A percentile compares a stretch with the other conserved stretches of the same genome.
phyloP scores from a whole-genome alignment of 2,329 filamentous ascomycete species.

The Akanthomyces uredinophilus region DNA sequence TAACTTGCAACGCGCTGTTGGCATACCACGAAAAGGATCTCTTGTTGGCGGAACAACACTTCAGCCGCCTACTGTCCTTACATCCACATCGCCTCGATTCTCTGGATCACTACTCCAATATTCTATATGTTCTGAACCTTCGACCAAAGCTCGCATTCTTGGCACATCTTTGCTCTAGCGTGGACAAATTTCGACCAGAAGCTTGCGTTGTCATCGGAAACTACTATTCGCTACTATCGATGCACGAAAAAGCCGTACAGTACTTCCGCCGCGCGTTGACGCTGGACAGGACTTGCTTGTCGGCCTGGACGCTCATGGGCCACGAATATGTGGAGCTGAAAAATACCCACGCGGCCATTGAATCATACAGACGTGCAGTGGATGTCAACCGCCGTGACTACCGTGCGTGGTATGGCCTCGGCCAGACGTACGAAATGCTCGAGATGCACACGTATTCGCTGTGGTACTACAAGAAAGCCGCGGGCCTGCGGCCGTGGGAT shows the following conservation, averaged over 20 bases:
- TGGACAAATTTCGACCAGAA: conserved; percentile 94
- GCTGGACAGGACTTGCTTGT: conserved; percentile 83
- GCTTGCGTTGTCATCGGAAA: conserved; percentile 97
- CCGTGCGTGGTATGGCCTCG: conserved; percentile 94
- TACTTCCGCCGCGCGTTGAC: conserved; percentile 93
- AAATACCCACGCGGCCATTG: conserved; percentile 95
- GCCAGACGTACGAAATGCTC: conserved; percentile 94
- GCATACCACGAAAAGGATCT: conserved; percentile 88
- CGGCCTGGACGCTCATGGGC: conserved; percentile 97
- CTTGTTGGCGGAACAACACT: conserved; percentile 58
- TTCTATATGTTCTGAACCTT: conserved; percentile 86
- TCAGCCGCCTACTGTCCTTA: conserved; percentile 75
- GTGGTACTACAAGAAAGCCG: conserved; percentile 96
- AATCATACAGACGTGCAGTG: conserved; percentile 90
- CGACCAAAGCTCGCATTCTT: conserved; percentile 88
- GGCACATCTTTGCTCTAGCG: conserved; percentile 81
- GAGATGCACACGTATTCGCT: conserved; percentile 97
- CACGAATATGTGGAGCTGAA: conserved; percentile 99
- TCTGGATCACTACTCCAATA: conserved; percentile 94
- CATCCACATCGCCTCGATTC: conserved; percentile 74
- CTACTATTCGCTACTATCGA: conserved; percentile 89
- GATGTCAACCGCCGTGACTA: conserved; percentile 96
- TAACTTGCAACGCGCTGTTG: conserved; percentile 82
- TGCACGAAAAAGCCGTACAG: conserved; percentile 96
- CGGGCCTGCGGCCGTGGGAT: conserved; percentile 88